These are phyloP conservation scores for Cryptosporidium canis DNA, from an alignment of 169 alveolate genomes.

Conservation along the genomic window DNA sequence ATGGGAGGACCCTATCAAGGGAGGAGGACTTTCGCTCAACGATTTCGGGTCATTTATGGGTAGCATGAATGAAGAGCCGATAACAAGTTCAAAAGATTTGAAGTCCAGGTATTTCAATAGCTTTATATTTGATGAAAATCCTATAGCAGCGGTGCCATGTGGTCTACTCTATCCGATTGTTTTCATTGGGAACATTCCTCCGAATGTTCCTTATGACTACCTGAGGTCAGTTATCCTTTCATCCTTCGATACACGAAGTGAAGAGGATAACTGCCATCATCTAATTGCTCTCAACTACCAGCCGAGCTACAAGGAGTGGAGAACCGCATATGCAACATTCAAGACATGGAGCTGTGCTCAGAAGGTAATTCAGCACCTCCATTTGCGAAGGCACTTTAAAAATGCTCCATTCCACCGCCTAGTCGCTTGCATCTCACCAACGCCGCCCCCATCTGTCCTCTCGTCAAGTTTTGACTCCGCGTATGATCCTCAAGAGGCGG, in stretches of 20 bases:
- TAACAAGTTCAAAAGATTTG: neutral
- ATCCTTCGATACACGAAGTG: slow-evolving; percentile 39
- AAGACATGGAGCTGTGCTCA: slow-evolving; percentile 77
- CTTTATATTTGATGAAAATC: slow-evolving; percentile 44
- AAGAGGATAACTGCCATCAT: slow-evolving; percentile 18
- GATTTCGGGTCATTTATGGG: slow-evolving; percentile 70
- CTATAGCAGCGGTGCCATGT: slow-evolving; percentile 68
- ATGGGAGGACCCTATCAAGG: slow-evolving; percentile 42
- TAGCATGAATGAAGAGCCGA: slow-evolving; percentile 18
- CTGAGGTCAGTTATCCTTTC: slow-evolving; percentile 73
- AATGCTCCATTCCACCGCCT: slow-evolving; percentile 78
- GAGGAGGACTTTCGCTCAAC: neutral
- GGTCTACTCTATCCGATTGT: slow-evolving; percentile 73
- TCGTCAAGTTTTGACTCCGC: slow-evolving; percentile 71
- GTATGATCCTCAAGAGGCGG: slow-evolving; percentile 68
- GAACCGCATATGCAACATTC: slow-evolving; percentile 78
- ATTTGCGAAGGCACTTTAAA: slow-evolving; percentile 76
- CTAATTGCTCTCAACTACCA: slow-evolving; percentile 76
- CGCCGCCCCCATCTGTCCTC: slow-evolving; percentile 75
- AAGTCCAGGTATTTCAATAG: neutral
- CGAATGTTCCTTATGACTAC: slow-evolving; percentile 78
- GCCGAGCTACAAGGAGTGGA: slow-evolving; percentile 78
- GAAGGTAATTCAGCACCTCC: slow-evolving; percentile 76
- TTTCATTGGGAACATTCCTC: slow-evolving; percentile 84
- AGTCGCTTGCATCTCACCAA: slow-evolving; percentile 77